Evolutionary conservation across 371 early-diverging fungal genomes (phyloP).

Genomic region (Apophysomyces trapeziformis): DNA sequence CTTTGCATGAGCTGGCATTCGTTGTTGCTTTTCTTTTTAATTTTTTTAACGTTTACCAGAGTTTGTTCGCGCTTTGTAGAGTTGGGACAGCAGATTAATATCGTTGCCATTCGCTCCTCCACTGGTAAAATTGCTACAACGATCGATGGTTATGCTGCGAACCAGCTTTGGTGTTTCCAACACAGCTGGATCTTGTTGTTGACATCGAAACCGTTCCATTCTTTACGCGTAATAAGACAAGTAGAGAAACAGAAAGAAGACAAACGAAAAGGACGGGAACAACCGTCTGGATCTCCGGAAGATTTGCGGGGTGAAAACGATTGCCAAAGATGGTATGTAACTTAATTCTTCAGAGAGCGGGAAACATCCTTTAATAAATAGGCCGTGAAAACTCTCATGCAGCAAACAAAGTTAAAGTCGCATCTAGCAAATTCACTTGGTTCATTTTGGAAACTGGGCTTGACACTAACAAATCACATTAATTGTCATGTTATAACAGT

Average conservation of each 20-base stretch:
- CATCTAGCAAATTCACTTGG: no score
- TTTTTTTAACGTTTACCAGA: conserved; percentile 32
- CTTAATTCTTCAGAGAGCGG: background rate
- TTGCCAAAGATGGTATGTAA: background rate
- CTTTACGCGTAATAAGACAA: conserved; percentile 10
- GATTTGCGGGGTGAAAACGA: background rate
- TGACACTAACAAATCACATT: no score
- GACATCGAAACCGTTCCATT: conserved; percentile 5
- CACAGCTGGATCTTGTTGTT: conserved; percentile 25
- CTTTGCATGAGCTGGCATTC: no score
- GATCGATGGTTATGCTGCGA: conserved; percentile 50
- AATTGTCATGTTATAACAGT: no score
- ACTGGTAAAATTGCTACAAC: conserved; percentile 53
- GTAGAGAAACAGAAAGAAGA: background rate
- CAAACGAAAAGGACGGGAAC: background rate
- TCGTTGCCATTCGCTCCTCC: conserved; percentile 54
- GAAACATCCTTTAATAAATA: background rate
- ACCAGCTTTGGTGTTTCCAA: conserved; percentile 46
- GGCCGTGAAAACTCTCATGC: no score
- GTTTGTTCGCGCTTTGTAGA: conserved; percentile 50
- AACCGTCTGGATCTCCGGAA: background rate
- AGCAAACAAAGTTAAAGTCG: no score
- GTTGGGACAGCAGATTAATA: conserved; percentile 50
- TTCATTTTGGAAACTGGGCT: no score
- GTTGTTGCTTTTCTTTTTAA: background rate